A percentile compares a stretch with the other conserved stretches of the same genome.
phyloP scores from a whole-genome alignment of 768 basidiomycete species.

The Cubamyces lactineus region DNA sequence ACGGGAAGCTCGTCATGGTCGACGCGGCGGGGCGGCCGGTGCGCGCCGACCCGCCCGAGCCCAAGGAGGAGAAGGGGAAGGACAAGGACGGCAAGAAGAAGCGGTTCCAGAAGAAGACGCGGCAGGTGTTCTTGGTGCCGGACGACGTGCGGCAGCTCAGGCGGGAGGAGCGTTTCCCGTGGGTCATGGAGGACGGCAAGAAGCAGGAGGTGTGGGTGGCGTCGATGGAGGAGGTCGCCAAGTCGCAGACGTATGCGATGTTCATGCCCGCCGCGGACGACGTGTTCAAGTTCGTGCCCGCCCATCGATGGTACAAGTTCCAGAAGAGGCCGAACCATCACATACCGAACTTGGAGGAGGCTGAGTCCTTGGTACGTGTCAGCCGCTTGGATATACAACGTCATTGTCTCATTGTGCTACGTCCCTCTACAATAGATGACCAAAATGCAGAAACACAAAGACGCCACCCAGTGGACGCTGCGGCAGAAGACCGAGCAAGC shows the following conservation, averaged over 20 bases:
- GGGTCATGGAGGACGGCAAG: conserved; percentile 86
- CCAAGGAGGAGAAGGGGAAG: conserved; percentile 23
- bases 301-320: conserved; percentile 91
- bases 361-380: conserved; percentile 62
- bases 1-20: conserved; percentile 81
- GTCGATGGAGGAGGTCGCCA: conserved; percentile 76
- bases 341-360: conserved; percentile 67
- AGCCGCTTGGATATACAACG: conserved; percentile 8
- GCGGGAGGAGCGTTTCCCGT: conserved; percentile 87
- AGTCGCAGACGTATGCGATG: conserved; percentile 73
- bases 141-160: conserved; percentile 78
- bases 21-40: conserved; percentile 79
- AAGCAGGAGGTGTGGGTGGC: conserved; percentile 79
- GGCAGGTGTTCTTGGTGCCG: conserved; percentile 79
- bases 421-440: conserved; percentile 39
- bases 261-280: conserved; percentile 84
- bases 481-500: conserved; percentile 41
- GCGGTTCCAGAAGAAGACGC: conserved; percentile 80
- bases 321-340: conserved; percentile 82
- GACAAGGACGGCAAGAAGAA: conserved; percentile 50
- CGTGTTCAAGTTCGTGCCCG: conserved; percentile 85
- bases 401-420: conserved; percentile 25
- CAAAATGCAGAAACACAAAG: conserved; percentile 71
- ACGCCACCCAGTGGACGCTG: conserved; percentile 71
- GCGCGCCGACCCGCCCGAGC: conserved; percentile 38